phyloP scores from a whole-genome alignment of 78 protist species.

The Dictyostelium brefeldianum region DNA sequence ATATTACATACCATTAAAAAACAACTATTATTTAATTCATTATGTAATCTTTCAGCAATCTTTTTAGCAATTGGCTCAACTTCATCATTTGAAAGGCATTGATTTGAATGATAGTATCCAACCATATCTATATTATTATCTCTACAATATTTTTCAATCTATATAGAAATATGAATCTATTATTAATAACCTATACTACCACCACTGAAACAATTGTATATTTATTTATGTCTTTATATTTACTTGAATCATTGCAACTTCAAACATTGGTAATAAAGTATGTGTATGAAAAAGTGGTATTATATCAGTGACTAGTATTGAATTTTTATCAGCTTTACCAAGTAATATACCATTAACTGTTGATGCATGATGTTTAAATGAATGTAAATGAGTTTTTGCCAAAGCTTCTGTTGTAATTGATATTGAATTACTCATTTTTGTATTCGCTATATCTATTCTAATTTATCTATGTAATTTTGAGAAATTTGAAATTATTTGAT shows the following conservation, averaged over 20 bases:
- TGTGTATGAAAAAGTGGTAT: conserved; percentile 53
- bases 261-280: conserved; percentile 68
- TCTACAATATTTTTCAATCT: conserved; percentile 78
- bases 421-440: neutral
- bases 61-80: conserved; percentile 61
- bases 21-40: conserved; percentile 51
- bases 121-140: conserved; percentile 51
- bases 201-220: too few relatives aligned
- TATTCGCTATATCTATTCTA: too few relatives aligned
- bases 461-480: too few relatives aligned
- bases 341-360: conserved; percentile 51
- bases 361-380: conserved; percentile 44
- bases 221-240: neutral
- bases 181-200: neutral
- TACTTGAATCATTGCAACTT: conserved; percentile 82
- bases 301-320: conserved; percentile 25
- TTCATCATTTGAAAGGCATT: conserved; percentile 44
- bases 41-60: conserved; percentile 45
- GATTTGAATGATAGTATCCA: conserved; percentile 64
- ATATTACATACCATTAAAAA: conserved; percentile 35
- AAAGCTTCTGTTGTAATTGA: conserved; percentile 25
- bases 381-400: conserved; percentile 51
- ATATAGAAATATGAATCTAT: neutral
- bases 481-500: too few relatives aligned
- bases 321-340: conserved; percentile 35